Base-by-base conservation (phyloP, 495 filamentous ascomycete species). In the Neurospora sp. region DNA sequence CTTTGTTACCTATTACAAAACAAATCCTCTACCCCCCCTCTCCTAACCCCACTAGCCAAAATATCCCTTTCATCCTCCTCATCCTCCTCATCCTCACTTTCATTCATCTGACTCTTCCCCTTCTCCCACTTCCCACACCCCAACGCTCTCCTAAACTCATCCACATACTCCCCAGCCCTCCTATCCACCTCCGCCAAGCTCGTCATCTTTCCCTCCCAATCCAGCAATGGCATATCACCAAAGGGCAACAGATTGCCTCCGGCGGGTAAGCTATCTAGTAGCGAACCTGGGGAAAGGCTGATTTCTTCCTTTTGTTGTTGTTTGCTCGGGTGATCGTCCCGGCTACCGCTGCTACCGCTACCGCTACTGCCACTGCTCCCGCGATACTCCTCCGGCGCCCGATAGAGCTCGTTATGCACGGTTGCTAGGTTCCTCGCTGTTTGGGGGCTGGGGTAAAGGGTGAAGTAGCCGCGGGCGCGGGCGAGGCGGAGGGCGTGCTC, bases 401-500 rank as follows among this genome's bases (percentile, higher is more conserved):
- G 85, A 74, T 88, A 90, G 9, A 94, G 81, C 70, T 97, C 94
- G 74, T 85, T 87, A 78, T 97, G 93, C 3, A 95, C 80, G 10
- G 88, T 91, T 7, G 85, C 91, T 14, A 96, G 74, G 9, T 86
- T 78, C 69, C 83, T 80, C 3, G 81, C 79, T 9, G 82, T 84
- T 4, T 81, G 75, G 18, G 88, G 83, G 40, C 87, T 86, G 3
- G 94, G 94, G 78, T 94, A 94, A 0, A 94, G 82, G 68, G 91
- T 86, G 76, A 85, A 89, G 81, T 94, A 96, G 12, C 92, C 92
- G 39, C 89, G 87, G 6, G 87, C 88, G 4, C 90, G 87, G 70
- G 91, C 88, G 41, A 97, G 84, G 76, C 91, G 89, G 35, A 94
- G 85, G 59, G 93, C 79, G 74, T 92, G 88, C 81, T 96, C 93